Percentiles rank a stretch among this genome's conserved stretches.
Evolutionary conservation across 176 grass and related monocot genomes (phyloP).

Genomic region (Aegilops longissima): DNA sequence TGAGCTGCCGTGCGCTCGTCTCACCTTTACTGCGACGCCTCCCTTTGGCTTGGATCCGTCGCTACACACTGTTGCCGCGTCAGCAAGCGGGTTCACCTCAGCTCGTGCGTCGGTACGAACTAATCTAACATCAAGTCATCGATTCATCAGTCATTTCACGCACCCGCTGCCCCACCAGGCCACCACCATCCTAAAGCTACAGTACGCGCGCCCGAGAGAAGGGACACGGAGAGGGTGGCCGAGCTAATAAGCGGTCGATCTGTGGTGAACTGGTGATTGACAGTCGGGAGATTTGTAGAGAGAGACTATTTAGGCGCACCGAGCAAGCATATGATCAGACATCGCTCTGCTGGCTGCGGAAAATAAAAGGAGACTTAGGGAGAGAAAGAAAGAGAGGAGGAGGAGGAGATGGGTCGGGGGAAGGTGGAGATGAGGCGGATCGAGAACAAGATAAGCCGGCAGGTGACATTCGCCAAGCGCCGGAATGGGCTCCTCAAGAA

Average conservation of each 20-base stretch:
- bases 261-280: neutral
- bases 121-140: neutral
- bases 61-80: neutral
- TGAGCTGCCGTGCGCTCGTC: neutral
- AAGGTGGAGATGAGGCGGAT: conserved; percentile 93
- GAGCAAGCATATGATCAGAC: conserved; percentile 24
- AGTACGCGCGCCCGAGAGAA: neutral
- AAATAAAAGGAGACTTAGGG: neutral
- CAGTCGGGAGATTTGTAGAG: neutral
- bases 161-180: neutral
- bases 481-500: conserved; percentile 91
- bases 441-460: conserved; percentile 94
- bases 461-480: conserved; percentile 94
- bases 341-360: neutral
- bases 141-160: neutral
- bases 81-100: neutral
- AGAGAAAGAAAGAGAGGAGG: neutral
- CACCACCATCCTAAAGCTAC: neutral
- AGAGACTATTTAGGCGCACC: neutral
- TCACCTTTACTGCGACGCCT: neutral
- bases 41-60: neutral
- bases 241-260: neutral
- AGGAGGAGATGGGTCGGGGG: conserved; percentile 54
- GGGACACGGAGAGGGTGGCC: neutral
- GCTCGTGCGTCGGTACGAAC: neutral